Conservation (phyloP, 768 basidiomycete species). For the Hysterangium stoloniferum region DNA sequence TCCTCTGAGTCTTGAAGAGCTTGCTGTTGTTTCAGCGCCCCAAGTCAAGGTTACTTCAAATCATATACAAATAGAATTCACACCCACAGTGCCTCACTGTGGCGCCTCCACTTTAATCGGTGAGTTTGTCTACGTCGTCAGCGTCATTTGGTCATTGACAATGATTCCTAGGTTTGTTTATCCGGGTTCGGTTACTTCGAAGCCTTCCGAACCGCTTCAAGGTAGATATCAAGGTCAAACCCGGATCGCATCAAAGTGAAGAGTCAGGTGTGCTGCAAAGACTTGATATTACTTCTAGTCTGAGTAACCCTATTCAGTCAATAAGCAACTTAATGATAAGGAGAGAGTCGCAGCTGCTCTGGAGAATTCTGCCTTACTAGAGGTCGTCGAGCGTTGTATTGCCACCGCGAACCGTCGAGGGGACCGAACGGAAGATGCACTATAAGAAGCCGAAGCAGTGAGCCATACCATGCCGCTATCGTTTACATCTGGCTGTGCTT, state of each 20-base stretch:
- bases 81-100: conserved; percentile 96
- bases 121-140: conserved; percentile 25
- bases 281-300: too few species aligned
- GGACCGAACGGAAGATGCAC: neutral
- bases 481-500: too few species aligned
- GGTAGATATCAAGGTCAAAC: conserved; percentile 86
- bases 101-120: conserved; percentile 97
- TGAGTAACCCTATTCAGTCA: conserved; percentile 46
- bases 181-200: conserved; percentile 83
- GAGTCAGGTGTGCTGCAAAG: conserved; percentile 53
- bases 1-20: conserved; percentile 83
- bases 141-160: neutral
- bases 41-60: conserved; percentile 62
- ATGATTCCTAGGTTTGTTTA: conserved; percentile 69
- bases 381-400: conserved; percentile 79
- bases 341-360: conserved; percentile 96
- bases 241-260: conserved; percentile 95
- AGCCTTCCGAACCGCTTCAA: conserved; percentile 91
- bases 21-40: conserved; percentile 87
- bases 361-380: conserved; percentile 81
- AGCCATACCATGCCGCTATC: too few species aligned
- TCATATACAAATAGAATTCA: conserved; percentile 81
- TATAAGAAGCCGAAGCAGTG: too few species aligned
- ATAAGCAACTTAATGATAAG: conserved; percentile 98
- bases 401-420: conserved; percentile 34